These are phyloP conservation scores for Stramenopiles sp. DNA, from an alignment of 352 stramenopile species.

Conservation along the genomic window DNA sequence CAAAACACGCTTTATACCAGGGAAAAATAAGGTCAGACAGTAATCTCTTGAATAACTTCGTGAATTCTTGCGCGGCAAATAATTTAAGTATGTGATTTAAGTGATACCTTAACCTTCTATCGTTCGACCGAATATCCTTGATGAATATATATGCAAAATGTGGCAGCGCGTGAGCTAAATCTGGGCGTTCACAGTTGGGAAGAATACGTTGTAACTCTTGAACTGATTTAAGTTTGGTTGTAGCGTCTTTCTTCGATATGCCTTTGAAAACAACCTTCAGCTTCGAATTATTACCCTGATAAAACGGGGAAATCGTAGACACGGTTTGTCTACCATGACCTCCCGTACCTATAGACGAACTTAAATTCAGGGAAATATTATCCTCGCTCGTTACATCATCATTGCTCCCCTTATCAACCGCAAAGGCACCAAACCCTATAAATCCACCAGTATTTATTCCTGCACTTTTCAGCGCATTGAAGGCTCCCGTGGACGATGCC, in stretches of 20 bases:
- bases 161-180: neutral
- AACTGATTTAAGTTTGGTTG: slow-evolving; percentile 1
- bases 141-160: slow-evolving; percentile 8
- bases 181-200: neutral
- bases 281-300: neutral
- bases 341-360: neutral
- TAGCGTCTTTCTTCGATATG: neutral
- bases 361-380: neutral
- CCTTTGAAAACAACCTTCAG: neutral
- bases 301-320: neutral
- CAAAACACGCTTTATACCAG: slow-evolving; percentile 1
- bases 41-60: neutral
- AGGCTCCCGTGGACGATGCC: neutral
- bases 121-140: neutral
- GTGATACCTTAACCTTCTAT: neutral
- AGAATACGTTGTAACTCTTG: neutral
- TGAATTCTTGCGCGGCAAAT: neutral
- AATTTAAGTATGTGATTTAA: neutral
- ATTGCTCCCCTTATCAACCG: neutral
- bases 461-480: neutral
- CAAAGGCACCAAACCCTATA: neutral
- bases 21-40: neutral
- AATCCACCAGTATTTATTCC: neutral
- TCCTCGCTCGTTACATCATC: neutral
- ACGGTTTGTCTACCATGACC: neutral